phyloP scores from a whole-genome alignment of 176 grass and related monocot species.

The Avena eriantha region DNA sequence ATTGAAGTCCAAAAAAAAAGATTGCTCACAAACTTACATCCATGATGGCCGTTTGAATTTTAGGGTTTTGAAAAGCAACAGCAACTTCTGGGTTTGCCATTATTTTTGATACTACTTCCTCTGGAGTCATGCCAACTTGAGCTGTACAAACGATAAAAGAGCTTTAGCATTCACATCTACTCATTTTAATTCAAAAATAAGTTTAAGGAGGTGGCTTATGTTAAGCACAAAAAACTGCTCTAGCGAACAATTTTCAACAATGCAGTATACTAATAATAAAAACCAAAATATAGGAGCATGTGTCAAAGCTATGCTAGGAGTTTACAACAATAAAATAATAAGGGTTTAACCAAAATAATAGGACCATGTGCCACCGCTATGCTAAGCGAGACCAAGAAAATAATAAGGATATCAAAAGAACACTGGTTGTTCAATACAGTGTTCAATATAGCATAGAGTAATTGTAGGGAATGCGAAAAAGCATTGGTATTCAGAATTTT shows the following conservation, averaged over 20 bases:
- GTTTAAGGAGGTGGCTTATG: neutral
- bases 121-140: conserved; percentile 90
- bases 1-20: neutral
- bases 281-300: neutral
- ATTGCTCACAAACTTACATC: conserved; percentile 64
- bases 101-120: conserved; percentile 97
- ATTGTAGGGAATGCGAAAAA: neutral
- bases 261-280: conserved; percentile 4
- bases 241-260: conserved; percentile 13
- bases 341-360: neutral
- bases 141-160: conserved; percentile 54
- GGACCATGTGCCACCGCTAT: neutral
- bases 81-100: conserved; percentile 98
- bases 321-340: conserved; percentile 13
- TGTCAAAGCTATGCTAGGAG: neutral
- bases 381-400: neutral
- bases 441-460: conserved; percentile 16
- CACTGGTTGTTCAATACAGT: neutral
- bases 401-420: neutral
- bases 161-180: conserved; percentile 15
- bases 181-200: conserved; percentile 22
- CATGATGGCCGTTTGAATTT: conserved; percentile 98
- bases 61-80: conserved; percentile 94
- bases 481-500: neutral
- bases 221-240: conserved; percentile 21